Evolutionary conservation across 805 yeast genomes (phyloP).

Genomic region (Zygotorulaspora sp.): DNA sequence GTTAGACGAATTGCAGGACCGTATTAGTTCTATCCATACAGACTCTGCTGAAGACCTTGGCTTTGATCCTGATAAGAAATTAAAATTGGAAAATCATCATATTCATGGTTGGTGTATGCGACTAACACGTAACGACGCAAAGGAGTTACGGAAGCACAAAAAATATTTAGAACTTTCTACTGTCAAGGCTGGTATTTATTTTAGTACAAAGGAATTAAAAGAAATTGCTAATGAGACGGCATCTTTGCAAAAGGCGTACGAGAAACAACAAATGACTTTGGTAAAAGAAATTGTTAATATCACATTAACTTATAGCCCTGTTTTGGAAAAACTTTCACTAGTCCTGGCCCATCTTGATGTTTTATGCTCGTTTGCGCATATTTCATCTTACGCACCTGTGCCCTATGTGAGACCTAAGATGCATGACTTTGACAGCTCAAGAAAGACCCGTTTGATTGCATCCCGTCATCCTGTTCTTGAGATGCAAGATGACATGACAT

Average conservation of each 20-base stretch:
- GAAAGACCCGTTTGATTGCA: conserved; percentile 55
- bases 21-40: conserved; percentile 57
- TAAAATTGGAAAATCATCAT: conserved; percentile 83
- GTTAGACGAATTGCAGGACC: conserved; percentile 49
- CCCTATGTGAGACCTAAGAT: conserved; percentile 75
- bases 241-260: conserved; percentile 61
- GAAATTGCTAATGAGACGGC: conserved; percentile 55
- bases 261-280: conserved; percentile 67
- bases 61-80: conserved; percentile 80
- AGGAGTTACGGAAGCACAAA: conserved; percentile 55
- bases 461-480: conserved; percentile 96
- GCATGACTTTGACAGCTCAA: conserved; percentile 45
- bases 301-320: conserved; percentile 74
- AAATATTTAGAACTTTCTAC: conserved; percentile 79
- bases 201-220: conserved; percentile 67
- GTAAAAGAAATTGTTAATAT: conserved; percentile 80
- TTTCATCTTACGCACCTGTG: conserved; percentile 72
- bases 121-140: conserved; percentile 84
- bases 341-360: conserved; percentile 77
- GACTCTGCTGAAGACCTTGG: conserved; percentile 68
- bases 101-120: conserved; percentile 94
- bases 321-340: conserved; percentile 62
- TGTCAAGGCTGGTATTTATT: conserved; percentile 91
- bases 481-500: conserved; percentile 83
- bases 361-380: conserved; percentile 78